These are phyloP conservation scores for Ceratocystis cubensis DNA, from an alignment of 2,329 filamentous ascomycete genomes.

Conservation along the genomic window DNA sequence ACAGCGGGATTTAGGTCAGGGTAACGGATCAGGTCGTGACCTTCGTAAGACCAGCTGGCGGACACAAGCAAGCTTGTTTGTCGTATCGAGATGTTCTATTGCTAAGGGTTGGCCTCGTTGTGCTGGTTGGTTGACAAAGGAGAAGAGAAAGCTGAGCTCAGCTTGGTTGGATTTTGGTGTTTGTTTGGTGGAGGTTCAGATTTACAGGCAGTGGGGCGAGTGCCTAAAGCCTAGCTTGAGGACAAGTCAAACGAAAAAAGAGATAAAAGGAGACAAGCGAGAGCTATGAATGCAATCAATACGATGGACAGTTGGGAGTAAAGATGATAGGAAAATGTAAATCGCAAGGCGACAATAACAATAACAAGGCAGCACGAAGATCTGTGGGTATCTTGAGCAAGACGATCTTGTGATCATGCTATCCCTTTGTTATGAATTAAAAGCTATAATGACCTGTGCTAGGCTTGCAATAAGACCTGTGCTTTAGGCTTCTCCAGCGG, in stretches of 20 bases:
- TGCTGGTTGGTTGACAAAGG: neutral
- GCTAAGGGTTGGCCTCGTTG: neutral
- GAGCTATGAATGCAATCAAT: neutral
- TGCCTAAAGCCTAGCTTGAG: neutral
- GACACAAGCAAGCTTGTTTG: neutral
- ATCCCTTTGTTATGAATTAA: too few relatives aligned
- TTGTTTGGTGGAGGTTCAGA: neutral
- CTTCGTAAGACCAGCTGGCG: neutral
- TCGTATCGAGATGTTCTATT: neutral
- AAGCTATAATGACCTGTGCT: too few relatives aligned
- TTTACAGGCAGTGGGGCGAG: neutral
- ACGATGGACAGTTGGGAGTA: neutral
- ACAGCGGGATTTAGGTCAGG: neutral
- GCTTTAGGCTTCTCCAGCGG: too few relatives aligned
- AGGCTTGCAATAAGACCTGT: too few relatives aligned
- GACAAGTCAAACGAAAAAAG: too few relatives aligned
- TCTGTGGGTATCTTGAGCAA: too few relatives aligned
- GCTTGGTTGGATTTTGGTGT: neutral
- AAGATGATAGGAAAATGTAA: neutral
- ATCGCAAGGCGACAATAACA: too few relatives aligned
- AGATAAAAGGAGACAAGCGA: too few relatives aligned
- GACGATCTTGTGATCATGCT: too few relatives aligned
- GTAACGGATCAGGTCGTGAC: neutral
- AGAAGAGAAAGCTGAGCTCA: neutral
- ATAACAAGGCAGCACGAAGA: too few relatives aligned